phyloP scores from a whole-genome alignment of 345 rosid species.

The Moricandia arvensis region DNA sequence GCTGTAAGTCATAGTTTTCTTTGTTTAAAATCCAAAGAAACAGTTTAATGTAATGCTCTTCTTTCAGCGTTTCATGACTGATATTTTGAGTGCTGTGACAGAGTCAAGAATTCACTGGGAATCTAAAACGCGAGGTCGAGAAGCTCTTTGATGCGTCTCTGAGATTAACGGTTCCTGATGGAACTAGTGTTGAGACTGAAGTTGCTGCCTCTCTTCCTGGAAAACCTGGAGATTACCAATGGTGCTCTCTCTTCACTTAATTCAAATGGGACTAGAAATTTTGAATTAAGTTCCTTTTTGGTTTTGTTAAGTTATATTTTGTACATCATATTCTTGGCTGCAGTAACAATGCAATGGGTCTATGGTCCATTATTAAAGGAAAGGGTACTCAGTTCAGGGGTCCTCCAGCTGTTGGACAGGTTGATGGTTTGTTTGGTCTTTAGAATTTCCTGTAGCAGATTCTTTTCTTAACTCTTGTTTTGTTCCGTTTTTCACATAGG shows the following conservation, averaged over 20 bases:
- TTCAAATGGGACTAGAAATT: background rate
- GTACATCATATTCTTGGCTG: slow-evolving; percentile 2
- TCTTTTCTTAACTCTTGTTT: slow-evolving; percentile 1
- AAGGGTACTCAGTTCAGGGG: slow-evolving; percentile 58
- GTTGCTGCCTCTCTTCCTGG: slow-evolving; percentile 59
- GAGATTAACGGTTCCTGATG: slow-evolving; percentile 56
- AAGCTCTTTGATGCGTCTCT: slow-evolving; percentile 65
- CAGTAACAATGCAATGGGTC: slow-evolving; percentile 94
- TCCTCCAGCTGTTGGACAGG: slow-evolving; percentile 92
- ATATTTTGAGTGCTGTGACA: slow-evolving; percentile 23
- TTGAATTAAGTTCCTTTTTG: background rate
- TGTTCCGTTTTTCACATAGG: slow-evolving; percentile 42
- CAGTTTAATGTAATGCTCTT: background rate
- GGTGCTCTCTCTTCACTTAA: slow-evolving; percentile 41
- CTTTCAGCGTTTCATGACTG: background rate
- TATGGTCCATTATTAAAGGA: slow-evolving; percentile 73
- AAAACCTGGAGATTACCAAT: slow-evolving; percentile 90
- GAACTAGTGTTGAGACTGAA: slow-evolving; percentile 60
- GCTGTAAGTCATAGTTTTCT: slow-evolving; percentile 41
- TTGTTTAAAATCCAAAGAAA: background rate
- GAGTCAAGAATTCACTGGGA: slow-evolving; percentile 61
- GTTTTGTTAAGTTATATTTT: background rate
- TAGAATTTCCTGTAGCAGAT: background rate
- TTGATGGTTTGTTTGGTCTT: slow-evolving; percentile 22
- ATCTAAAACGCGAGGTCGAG: slow-evolving; percentile 55